A percentile compares a stretch with the other conserved stretches of the same genome.
phyloP scores from a whole-genome alignment of 2,329 filamentous ascomycete genomes.

The Penicillium polonicum region DNA sequence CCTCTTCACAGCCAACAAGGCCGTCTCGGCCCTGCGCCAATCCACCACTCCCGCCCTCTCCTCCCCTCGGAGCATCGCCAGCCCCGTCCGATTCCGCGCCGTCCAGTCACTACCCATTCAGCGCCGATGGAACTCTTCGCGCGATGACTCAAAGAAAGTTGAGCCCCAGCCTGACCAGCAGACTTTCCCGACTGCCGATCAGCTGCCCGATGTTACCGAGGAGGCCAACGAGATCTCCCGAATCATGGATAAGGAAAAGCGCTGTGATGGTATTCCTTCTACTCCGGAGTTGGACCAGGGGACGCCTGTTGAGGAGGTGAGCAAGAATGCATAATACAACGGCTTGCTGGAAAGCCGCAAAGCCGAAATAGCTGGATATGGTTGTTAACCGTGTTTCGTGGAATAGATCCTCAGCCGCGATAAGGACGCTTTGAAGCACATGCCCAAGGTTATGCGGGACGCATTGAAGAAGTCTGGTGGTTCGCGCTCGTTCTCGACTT shows the following conservation, averaged over 20 bases:
- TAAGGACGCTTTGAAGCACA: slow-evolving; percentile 59
- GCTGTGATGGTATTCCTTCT: slow-evolving; percentile 43
- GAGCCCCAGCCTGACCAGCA: slow-evolving; percentile 26
- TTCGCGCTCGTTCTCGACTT: slow-evolving; percentile 59
- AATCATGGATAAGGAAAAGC: slow-evolving; percentile 51
- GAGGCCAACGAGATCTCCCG: slow-evolving; percentile 62
- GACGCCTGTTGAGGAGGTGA: slow-evolving; percentile 65
- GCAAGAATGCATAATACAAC: slow-evolving; percentile 12
- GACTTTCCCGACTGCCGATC: slow-evolving; percentile 52
- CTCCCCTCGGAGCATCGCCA: slow-evolving; percentile 23
- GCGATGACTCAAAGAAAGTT: slow-evolving; percentile 28
- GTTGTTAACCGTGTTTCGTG: not conserved
- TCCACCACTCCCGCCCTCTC: slow-evolving; percentile 25
- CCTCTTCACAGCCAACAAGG: slow-evolving; percentile 43
- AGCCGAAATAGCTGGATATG: not conserved
- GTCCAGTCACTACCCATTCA: slow-evolving; percentile 20
- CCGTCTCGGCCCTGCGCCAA: slow-evolving; percentile 34
- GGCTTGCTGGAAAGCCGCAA: not conserved
- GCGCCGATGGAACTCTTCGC: slow-evolving; percentile 39
- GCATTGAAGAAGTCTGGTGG: slow-evolving; percentile 49
- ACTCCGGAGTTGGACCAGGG: slow-evolving; percentile 63
- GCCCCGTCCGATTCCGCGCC: slow-evolving; percentile 23
- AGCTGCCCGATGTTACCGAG: slow-evolving; percentile 61
- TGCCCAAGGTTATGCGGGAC: slow-evolving; percentile 66
- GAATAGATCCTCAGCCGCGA: slow-evolving; percentile 64